Evolutionary conservation across 306 rosid species (phyloP).

Genomic region (Glycyrrhiza uralensis): DNA sequence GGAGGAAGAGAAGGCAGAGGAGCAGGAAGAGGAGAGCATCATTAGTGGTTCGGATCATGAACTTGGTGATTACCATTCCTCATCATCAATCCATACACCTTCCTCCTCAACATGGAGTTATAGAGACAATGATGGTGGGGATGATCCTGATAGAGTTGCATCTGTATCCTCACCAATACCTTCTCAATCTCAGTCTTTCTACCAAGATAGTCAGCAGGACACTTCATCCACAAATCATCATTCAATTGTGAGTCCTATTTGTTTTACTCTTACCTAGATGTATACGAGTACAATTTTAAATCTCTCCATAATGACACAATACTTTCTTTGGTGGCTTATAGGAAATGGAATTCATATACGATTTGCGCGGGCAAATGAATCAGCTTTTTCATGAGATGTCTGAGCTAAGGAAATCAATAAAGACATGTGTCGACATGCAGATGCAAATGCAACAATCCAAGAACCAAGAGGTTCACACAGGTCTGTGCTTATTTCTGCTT

Average conservation of each 20-base stretch:
- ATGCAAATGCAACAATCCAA: constrained; percentile 52
- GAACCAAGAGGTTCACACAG: constrained; percentile 52
- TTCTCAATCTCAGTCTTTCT: constrained; percentile 39
- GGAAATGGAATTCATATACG: constrained; percentile 73
- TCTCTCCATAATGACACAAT: background rate
- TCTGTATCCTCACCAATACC: constrained; percentile 43
- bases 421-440: constrained; percentile 65
- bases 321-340: constrained; percentile 14
- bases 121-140: constrained; percentile 53
- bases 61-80: constrained; percentile 42
- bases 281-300: background rate
- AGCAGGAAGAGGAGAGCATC: constrained; percentile 26
- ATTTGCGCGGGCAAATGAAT: constrained; percentile 65
- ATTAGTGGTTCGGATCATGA: constrained; percentile 41
- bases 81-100: constrained; percentile 36
- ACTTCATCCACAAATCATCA: constrained; percentile 34
- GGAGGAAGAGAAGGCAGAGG: background rate
- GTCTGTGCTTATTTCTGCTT: constrained; percentile 26
- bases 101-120: constrained; percentile 70
- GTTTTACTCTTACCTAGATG: background rate
- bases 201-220: constrained; percentile 23
- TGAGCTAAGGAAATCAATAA: constrained; percentile 60
- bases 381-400: constrained; percentile 66
- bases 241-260: constrained; percentile 49
- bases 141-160: constrained; percentile 49